phyloP scores from a whole-genome alignment of 2,329 filamentous ascomycete genomes.

The Calonectria leucothoes region DNA sequence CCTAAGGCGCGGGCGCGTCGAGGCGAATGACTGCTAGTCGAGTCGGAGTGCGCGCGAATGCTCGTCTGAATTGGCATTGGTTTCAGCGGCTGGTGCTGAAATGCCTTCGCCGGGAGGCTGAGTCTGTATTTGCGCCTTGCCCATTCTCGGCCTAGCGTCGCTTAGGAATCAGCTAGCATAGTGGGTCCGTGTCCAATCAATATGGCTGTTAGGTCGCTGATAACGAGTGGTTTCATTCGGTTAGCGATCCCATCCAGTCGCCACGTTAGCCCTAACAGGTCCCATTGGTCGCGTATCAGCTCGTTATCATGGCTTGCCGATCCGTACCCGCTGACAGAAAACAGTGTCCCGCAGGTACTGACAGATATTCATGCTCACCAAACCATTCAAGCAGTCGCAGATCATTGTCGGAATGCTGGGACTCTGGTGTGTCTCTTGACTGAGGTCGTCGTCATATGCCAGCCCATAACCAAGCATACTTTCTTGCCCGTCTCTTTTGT shows the following conservation, averaged over 20 bases:
- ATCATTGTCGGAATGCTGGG: neutral
- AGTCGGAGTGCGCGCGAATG: constrained; percentile 33
- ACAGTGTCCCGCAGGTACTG: neutral
- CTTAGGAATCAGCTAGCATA: constrained; percentile 31
- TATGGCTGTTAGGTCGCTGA: constrained; percentile 6
- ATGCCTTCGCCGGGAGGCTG: constrained; percentile 41
- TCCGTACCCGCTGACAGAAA: constrained; percentile 3
- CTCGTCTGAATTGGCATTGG: constrained; percentile 47
- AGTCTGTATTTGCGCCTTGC: constrained; percentile 39
- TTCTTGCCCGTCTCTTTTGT: neutral
- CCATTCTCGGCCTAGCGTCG: constrained; percentile 45
- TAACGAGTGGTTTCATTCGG: neutral
- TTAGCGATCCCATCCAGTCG: neutral
- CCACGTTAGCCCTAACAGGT: constrained; percentile 2
- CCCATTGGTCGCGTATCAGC: neutral
- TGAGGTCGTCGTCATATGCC: neutral
- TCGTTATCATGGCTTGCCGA: constrained; percentile 1
- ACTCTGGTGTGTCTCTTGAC: neutral
- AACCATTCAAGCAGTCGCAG: neutral
- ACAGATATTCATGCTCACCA: neutral
- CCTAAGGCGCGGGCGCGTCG: constrained; percentile 45
- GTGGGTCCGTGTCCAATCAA: constrained; percentile 40
- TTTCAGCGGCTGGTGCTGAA: constrained; percentile 45
- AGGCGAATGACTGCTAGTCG: constrained; percentile 42
- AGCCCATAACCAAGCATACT: neutral